Evolutionary conservation across 2,329 filamentous ascomycete genomes (phyloP), one percentile per base, ranked within the genome.

Genomic region (Curvularia eragrostidis): DNA sequence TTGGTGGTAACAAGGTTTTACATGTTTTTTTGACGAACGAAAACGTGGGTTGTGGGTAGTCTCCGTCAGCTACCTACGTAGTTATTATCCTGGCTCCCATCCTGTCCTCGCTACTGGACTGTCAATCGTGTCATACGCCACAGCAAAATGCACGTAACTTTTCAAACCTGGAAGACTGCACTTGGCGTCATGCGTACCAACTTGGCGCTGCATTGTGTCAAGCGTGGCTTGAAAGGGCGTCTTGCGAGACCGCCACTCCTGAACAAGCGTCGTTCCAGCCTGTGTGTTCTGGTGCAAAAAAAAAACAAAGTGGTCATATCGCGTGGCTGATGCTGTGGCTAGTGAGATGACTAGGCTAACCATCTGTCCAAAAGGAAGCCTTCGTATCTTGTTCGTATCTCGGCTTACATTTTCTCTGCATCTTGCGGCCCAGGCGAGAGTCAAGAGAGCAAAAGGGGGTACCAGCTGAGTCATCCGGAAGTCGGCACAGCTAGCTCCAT

Each of bases 241-340:
- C 18, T 15, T 9, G 34, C 5, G 15, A 36, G 15, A 36, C 34
- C 15, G 55, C 55, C 48, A 58, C 54, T 43, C 28, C 34, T 54
- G 30, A 38, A 30, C 9, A 5, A 26, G 47, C 32, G 26, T 50
- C 23, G 36, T 48, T 48, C 18, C 23, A 48, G 38, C 39, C 15
- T 23, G n/a, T 23, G 13, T 42, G 34, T 26, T 28, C 34, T 34
- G 30, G 42, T 8, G 47, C 50, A 48, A 21, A 19, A 47, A 12
- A 18, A 18, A n/a, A 19, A 47, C n/a, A 18, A 18, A n/a, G 43
- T 24, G 51, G 18, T 49, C 58, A 46, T 48, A 26, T 47, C 34
- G 26, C 52, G 62, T 57, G 56, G 60, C 58, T 60, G 52, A 52
- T 59, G 39, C 19, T 26, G 52, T 51, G 54, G 54, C 59, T 61